Conservation (phyloP, 208 protist genomes). For the Acanthamoeba healyi region DNA sequence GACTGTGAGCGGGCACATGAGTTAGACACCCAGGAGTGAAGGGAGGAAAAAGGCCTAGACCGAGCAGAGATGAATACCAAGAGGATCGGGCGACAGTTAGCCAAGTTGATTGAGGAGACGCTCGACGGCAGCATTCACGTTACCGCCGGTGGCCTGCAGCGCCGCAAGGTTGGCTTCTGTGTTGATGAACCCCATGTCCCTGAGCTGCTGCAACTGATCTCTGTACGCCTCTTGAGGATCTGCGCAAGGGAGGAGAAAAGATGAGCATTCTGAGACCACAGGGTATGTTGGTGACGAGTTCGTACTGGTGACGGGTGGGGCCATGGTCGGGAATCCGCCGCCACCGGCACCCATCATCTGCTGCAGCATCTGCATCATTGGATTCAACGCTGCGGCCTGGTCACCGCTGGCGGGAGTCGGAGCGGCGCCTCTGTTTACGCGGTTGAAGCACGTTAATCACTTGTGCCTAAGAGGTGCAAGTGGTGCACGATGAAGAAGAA, state of each 20-base stretch:
- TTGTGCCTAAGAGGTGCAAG: too few relatives aligned
- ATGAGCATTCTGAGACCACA: too few relatives aligned
- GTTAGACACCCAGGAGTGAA: too few relatives aligned
- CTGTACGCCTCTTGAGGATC: conserved; percentile 75
- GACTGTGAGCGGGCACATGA: background rate
- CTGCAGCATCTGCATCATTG: conserved; percentile 59
- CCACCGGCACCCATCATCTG: conserved; percentile 46
- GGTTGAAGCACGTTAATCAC: too few relatives aligned
- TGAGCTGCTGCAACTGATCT: conserved; percentile 83
- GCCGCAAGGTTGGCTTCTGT: conserved; percentile 84
- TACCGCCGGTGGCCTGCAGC: conserved; percentile 83
- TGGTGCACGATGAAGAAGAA: too few relatives aligned
- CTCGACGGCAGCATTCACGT: conserved; percentile 83
- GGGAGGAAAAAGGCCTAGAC: too few relatives aligned
- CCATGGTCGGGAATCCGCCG: background rate
- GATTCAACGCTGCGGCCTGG: background rate
- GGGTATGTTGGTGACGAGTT: background rate
- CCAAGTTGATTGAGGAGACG: conserved; percentile 79
- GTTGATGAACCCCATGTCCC: conserved; percentile 88
- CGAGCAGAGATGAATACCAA: background rate
- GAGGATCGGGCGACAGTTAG: background rate
- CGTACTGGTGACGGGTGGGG: conserved; percentile 1
- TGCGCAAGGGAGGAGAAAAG: background rate
- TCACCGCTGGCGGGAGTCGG: background rate
- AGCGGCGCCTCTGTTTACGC: conserved; percentile 31